Conservation (phyloP, 2,329 filamentous ascomycete species). For the Lecanicillium sp. region DNA sequence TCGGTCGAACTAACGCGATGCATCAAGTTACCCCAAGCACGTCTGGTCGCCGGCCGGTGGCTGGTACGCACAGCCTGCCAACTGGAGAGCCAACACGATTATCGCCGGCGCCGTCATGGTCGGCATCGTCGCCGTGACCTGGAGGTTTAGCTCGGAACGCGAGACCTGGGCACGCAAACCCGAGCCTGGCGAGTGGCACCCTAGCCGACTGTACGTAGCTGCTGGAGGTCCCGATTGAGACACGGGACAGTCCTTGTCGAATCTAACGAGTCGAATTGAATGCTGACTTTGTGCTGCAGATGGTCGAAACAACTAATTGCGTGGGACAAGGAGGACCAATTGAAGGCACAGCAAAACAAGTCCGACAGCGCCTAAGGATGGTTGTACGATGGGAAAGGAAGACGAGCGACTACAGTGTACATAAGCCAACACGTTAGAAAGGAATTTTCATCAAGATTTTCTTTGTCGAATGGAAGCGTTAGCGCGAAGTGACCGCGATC, state of each 20-base stretch:
- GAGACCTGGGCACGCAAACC: constrained; percentile 71
- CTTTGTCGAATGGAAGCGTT: neutral
- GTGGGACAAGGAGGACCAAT: constrained; percentile 35
- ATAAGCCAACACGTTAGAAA: constrained; percentile 6
- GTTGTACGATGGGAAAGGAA: constrained; percentile 4
- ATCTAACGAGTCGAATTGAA: no score
- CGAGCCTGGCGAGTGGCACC: constrained; percentile 69
- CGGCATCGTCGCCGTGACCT: constrained; percentile 60
- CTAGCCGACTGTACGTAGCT: constrained; percentile 68
- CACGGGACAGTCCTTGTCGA: no score
- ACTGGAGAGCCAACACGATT: constrained; percentile 91
- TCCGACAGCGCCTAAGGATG: constrained; percentile 15
- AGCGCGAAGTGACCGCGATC: no score
- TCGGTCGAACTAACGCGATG: constrained; percentile 12
- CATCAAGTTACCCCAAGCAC: constrained; percentile 83
- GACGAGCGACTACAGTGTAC: constrained; percentile 4
- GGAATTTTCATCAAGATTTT: constrained; percentile 2
- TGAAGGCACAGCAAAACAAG: constrained; percentile 23
- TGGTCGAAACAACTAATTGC: constrained; percentile 38
- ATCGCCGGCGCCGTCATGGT: constrained; percentile 62
- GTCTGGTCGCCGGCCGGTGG: constrained; percentile 98
- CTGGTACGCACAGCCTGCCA: constrained; percentile 91
- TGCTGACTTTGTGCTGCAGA: no score
- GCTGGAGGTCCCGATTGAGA: neutral
- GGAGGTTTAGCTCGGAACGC: constrained; percentile 65